Evolutionary conservation across 139 green algal genomes (phyloP).

Genomic region (Gonium pectorale): DNA sequence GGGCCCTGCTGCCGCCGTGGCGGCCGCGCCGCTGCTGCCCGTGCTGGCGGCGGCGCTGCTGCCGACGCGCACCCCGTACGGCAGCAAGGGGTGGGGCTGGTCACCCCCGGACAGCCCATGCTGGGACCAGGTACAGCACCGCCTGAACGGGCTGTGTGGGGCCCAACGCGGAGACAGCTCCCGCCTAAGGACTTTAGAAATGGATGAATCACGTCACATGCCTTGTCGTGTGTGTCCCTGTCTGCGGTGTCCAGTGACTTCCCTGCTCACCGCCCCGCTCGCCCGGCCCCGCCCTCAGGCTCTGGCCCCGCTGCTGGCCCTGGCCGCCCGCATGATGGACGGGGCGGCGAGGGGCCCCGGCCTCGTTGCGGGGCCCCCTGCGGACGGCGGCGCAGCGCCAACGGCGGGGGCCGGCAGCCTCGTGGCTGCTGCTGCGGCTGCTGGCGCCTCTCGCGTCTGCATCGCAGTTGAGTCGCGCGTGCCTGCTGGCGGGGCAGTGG

Average conservation of each 20-base stretch:
- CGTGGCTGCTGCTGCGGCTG: slow-evolving; percentile 18
- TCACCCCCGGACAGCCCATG: neutral
- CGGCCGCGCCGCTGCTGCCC: neutral
- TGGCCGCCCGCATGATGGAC: neutral
- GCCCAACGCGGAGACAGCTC: too few species aligned
- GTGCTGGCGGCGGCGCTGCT: slow-evolving; percentile 29
- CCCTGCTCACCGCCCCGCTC: too few species aligned
- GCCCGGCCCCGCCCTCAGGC: neutral
- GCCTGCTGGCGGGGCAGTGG: too few species aligned
- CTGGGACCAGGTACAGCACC: slow-evolving; percentile 10
- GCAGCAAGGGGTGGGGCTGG: neutral
- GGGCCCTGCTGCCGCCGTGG: neutral
- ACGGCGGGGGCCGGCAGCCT: neutral
- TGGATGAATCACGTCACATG: too few species aligned
- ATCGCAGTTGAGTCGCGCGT: too few species aligned
- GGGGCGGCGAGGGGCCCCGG: too few species aligned
- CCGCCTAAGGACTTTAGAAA: too few species aligned
- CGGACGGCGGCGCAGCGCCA: neutral
- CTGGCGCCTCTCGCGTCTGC: neutral
- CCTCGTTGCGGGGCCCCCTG: too few species aligned
- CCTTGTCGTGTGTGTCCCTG: too few species aligned
- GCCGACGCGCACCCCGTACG: neutral
- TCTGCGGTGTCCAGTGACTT: too few species aligned
- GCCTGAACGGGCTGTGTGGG: too few species aligned
- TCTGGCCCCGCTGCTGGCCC: neutral